Conservation (phyloP, 352 stramenopile genomes). For the Phytophthora melonis region DNA sequence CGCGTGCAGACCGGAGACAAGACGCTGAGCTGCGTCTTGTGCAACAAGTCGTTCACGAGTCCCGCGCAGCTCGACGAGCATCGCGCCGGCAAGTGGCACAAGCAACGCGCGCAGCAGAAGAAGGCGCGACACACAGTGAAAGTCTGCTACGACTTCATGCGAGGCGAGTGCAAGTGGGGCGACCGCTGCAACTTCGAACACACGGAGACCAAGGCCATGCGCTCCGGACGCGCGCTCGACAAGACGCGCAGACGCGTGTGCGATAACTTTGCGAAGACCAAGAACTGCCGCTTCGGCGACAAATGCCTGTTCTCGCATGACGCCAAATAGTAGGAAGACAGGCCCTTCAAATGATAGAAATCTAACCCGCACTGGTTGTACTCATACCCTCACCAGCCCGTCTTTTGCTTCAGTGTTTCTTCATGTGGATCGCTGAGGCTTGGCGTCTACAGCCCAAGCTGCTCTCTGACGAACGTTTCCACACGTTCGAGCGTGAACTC, state of each 20-base stretch:
- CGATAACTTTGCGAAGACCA: constrained; percentile 52
- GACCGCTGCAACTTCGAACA: constrained; percentile 82
- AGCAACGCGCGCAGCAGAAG: constrained; percentile 73
- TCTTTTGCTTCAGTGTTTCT: neutral
- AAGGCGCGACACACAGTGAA: constrained; percentile 74
- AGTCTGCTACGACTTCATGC: constrained; percentile 88
- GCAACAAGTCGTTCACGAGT: constrained; percentile 86
- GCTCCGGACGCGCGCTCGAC: constrained; percentile 54
- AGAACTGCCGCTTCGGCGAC: constrained; percentile 77
- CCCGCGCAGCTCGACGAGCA: constrained; percentile 77
- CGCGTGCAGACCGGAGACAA: constrained; percentile 42
- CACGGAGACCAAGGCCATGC: constrained; percentile 75
- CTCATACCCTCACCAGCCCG: constrained; percentile 5
- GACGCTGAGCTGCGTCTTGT: constrained; percentile 63
- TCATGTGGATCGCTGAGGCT: neutral
- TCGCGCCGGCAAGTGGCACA: constrained; percentile 85
- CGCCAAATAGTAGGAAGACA: constrained; percentile 15
- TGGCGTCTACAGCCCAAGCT: constrained; percentile 37
- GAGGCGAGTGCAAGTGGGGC: constrained; percentile 70
- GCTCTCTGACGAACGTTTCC: constrained; percentile 46
- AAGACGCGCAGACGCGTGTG: constrained; percentile 68
- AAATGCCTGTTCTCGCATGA: constrained; percentile 79
- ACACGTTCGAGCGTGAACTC: constrained; percentile 73
- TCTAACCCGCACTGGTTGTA: constrained; percentile 17
- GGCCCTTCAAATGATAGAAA: constrained; percentile 29